Base-by-base conservation (phyloP, 225 moss, liverwort and hornwort species). In the Physcomitrium patens region DNA sequence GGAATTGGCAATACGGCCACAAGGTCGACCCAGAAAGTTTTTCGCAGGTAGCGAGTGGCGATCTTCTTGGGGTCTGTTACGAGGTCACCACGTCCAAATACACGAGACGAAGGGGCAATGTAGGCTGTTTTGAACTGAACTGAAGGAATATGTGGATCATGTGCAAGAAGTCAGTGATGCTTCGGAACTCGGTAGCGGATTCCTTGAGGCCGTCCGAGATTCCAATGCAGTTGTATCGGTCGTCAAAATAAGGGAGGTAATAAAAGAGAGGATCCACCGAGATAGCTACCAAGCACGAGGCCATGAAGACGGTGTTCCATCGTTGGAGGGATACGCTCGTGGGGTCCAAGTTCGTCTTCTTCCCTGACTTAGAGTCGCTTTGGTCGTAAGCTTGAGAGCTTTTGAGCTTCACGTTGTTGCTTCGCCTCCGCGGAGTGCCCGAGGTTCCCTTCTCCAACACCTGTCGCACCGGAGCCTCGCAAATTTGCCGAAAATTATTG, bases 181-280 rank as follows among this genome's bases (percentile, higher is more conserved):
- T 88, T 26, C 88, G 69, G 23, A 88, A 82, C 11, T 80, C 82
- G 0, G 88, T 88, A 27, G 85, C 88, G 8, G 78, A 67, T 22
- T 75, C 80, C 43, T 82, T 70, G 14, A 75, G 67, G 1, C 80
- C 71, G 11, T 71, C 8, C 22, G 79, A 76, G 20, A 82, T 80
- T 5, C 42, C 43, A 14, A 88, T 63, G 71, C 88, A 88, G 31
- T 68, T 48, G 18, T 75, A 26, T 0, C 22, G 43, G 44, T 24
- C 0, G 48, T 75, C 66, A 16, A 82, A 75, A 13, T 65, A 60
- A 5, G 85, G 80, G 5, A 88, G 77, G 67, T 79, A 88, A 72
- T 74, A 88, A 69, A 85, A 88, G 12, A 88, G 82, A 2, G 88
- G 88, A 67, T 88, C 88, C 12, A 88, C 80, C 60, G 82, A 88